Evolutionary conservation across 2,329 filamentous ascomycete genomes (phyloP), one percentile per base, ranked within the genome.

Genomic region (Pezicula rhizophila): DNA sequence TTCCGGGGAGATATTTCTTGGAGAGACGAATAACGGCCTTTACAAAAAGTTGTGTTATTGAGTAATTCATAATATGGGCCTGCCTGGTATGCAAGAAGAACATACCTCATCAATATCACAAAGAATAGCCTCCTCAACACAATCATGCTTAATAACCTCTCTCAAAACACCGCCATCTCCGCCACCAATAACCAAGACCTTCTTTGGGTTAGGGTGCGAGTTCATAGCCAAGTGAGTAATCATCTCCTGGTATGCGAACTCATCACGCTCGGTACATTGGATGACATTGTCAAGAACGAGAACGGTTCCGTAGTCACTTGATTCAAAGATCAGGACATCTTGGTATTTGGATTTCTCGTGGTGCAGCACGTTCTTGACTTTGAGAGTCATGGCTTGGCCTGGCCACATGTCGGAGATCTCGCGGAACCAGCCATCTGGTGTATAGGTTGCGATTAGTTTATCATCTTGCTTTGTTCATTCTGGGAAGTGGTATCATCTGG

Each of bases 241-340:
- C 93, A 99, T 99, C 82, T 99, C 93, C 79, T 99, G 93, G 83
- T 96, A 96, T 63, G 91, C 89, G 79, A 97, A 99, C 78, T 99
- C 93, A 68, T 99, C 90, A 59, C 92, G 85, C 82, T 99, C 93
- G 61, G 93, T 97, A 81, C 85, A 90, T 76, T 99, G 93, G 71
- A 99, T 96, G 69, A 96, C 93, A 69, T 97, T 97, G 80, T 99
- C 93, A 60, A 99, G 83, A 56, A 99, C 92, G 51, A 99, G 80
- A 53, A 97, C 92, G 66, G 84, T 95, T 71, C 93, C 93, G 71
- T 97, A 87, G 79, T 97, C 84, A 76, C 86, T 95, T 62, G 89
- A 96, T 79, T 99, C 87, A 77, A 99, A 99, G 77, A 97, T 89
- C 64, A 99, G 84, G 58, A 99, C 92, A 68, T 99, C 93, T 75